Conservation (phyloP, 2,329 filamentous ascomycete genomes). For the Xylariaceae sp. region DNA sequence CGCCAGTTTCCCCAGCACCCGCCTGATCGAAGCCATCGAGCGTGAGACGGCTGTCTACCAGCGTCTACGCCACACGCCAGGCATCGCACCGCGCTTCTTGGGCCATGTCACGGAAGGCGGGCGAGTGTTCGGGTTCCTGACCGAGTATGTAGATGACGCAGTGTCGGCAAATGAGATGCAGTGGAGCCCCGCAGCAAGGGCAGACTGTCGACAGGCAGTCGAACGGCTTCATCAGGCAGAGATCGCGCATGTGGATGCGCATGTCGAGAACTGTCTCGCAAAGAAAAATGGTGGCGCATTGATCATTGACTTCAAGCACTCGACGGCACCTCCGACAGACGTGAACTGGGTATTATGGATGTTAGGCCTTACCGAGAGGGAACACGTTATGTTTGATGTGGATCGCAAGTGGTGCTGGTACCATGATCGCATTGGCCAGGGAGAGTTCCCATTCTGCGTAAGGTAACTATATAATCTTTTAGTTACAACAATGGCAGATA, state of each 20-base stretch:
- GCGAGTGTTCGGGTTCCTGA: conserved; percentile 5
- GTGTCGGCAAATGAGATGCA: background rate
- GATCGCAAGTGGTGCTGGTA: too few species aligned
- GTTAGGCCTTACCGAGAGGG: too few species aligned
- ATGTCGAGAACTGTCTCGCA: conserved; percentile 3
- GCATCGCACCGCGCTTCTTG: conserved; percentile 1
- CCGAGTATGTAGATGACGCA: background rate
- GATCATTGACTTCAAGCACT: too few species aligned
- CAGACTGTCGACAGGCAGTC: background rate
- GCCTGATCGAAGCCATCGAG: background rate
- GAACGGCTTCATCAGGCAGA: background rate
- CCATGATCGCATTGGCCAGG: too few species aligned
- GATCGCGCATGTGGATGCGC: conserved; percentile 1
- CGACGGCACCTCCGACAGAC: too few species aligned
- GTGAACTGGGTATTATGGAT: too few species aligned
- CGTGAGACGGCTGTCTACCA: background rate
- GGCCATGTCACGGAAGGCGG: conserved; percentile 6
- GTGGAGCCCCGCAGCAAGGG: background rate
- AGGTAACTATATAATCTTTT: too few species aligned
- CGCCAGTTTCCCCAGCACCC: background rate
- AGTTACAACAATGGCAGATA: too few species aligned
- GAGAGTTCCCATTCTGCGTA: too few species aligned
- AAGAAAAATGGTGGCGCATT: background rate
- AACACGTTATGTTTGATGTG: too few species aligned
- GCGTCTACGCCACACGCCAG: background rate